Evolutionary conservation across 2,329 filamentous ascomycete genomes (phyloP), one percentile per base, ranked within the genome.

Genomic region (Penicillium sp.): DNA sequence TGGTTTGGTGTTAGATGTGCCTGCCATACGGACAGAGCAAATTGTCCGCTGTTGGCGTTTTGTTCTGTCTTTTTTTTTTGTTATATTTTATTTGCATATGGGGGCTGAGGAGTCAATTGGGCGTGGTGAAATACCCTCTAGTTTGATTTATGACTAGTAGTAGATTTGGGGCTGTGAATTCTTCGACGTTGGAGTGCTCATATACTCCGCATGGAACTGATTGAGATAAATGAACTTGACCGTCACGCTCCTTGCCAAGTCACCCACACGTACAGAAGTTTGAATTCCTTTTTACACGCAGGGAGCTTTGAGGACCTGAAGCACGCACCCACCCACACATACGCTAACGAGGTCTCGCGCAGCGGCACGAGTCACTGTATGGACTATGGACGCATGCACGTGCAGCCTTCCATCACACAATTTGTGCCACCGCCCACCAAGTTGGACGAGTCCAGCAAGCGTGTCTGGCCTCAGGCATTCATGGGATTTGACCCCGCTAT

Each of bases 71-170:
- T 32, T 32, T 34, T 27, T 28, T 8, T 18, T 28, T 42, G 35
- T 13, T 24, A 5, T 35, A 18, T 36, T 43, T 48, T 6, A 33
- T 27, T 29, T 46, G 47, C 47, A 46, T 49, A 26, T 12, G 9
- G 38, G 33, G 47, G n/a, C 18, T 24, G 12, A 25, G 34, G 42
- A 41, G 27, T 45, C 13, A 5, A 11, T 33, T 24, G 32, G 11
- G 27, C 32, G 35, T 39, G 24, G 36, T 40, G 46, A 45, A 45
- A 49, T 49, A 49, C 47, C 47, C 47, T 46, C 38, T 26, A 18
- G 24, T 43, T 46, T 12, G 37, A 49, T 42, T n/a, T 46, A 18
- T 41, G 41, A 43, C 25, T 43, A 43, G 5, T 43, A 43, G 5
- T 36, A 43, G 39, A 42, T n/a, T 26, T 9, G 35, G 28, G 27